phyloP scores from a whole-genome alignment of 2,329 filamentous ascomycete genomes.

The Diplodia sapinea region DNA sequence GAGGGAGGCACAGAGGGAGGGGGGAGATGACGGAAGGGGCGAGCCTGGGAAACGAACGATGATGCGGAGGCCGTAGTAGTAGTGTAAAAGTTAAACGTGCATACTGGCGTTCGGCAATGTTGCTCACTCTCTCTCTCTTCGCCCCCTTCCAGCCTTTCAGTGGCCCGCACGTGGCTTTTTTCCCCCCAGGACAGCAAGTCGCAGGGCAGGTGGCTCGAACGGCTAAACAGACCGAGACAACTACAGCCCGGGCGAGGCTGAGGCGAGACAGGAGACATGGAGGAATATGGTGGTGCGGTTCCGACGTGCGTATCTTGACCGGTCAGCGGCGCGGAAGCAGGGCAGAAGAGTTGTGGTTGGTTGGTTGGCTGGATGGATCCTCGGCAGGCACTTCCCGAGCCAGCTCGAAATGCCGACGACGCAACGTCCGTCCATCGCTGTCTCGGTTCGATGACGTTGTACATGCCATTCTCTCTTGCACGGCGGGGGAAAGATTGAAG shows the following conservation, averaged over 20 bases:
- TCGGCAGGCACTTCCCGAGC: neutral
- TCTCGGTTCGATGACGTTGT: neutral
- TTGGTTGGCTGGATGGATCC: neutral
- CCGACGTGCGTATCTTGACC: neutral
- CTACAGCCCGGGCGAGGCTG: neutral
- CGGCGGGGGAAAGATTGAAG: neutral
- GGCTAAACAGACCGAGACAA: neutral
- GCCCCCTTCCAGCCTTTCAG: too few relatives aligned
- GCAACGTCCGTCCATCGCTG: neutral
- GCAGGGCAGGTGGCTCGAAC: neutral
- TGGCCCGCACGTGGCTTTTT: too few relatives aligned
- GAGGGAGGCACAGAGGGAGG: too few relatives aligned
- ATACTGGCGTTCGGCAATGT: too few relatives aligned
- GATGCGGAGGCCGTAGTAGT: too few relatives aligned
- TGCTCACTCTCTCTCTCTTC: too few relatives aligned
- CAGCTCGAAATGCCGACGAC: neutral
- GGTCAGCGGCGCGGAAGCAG: neutral
- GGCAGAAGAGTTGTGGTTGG: neutral
- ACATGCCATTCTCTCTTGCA: neutral
- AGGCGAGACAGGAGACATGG: neutral
- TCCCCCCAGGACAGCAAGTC: neutral
- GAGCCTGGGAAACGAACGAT: neutral
- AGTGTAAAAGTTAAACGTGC: too few relatives aligned
- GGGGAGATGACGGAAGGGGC: neutral
- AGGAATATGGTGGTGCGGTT: neutral